phyloP scores from a whole-genome alignment of 345 rosid genomes.

The Salix purpurea region DNA sequence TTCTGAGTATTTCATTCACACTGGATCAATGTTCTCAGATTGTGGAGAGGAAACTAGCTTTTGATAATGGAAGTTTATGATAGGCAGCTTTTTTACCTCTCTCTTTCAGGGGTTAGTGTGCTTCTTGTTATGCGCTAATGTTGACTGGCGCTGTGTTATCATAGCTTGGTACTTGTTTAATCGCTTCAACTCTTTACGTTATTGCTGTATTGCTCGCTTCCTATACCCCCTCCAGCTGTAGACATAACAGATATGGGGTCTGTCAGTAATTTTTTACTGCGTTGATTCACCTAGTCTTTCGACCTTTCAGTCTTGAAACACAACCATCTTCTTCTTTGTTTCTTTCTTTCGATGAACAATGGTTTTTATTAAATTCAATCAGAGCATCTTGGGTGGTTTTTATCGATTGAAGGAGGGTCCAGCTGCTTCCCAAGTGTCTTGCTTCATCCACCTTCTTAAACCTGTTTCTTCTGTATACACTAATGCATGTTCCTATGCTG shows the following conservation, averaged over 20 bases:
- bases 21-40: not conserved
- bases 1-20: not conserved
- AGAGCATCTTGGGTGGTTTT: not conserved
- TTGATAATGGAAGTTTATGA: not conserved
- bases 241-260: not conserved
- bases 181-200: not conserved
- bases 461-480: too few species aligned
- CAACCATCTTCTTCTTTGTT: not conserved
- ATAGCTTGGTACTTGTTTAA: not conserved
- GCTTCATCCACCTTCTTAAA: too few species aligned
- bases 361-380: not conserved
- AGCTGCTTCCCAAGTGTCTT: not conserved
- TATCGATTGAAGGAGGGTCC: not conserved
- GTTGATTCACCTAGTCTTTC: not conserved
- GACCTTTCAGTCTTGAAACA: not conserved
- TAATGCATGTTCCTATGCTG: too few species aligned
- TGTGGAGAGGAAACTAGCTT: not conserved
- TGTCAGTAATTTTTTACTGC: not conserved
- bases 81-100: not conserved
- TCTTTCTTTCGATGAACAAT: not conserved
- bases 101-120: not conserved
- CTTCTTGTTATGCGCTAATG: not conserved
- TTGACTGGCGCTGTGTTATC: not conserved
- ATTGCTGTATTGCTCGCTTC: not conserved
- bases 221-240: too few species aligned